A percentile compares a stretch with the other conserved stretches of the same genome.
phyloP scores from a whole-genome alignment of 169 alveolate species.

The Besnoitia besnoiti region DNA sequence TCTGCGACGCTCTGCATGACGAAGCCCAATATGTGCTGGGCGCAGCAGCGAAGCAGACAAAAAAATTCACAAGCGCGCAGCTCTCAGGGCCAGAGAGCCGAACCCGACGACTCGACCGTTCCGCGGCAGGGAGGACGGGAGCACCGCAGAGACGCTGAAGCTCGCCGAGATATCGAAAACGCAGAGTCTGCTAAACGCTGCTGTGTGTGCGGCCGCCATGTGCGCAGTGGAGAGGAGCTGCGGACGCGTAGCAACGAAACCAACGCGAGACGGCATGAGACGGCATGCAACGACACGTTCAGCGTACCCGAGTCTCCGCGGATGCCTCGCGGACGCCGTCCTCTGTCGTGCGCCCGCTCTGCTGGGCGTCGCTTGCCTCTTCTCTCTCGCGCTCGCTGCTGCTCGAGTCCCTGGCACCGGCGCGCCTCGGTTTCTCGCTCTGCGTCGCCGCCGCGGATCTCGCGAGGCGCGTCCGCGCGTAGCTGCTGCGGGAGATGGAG shows the following conservation, averaged over 20 bases:
- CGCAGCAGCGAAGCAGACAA: not conserved
- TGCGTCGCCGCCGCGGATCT: not conserved
- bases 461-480: constrained; percentile 7
- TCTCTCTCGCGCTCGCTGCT: not conserved
- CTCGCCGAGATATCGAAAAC: no score
- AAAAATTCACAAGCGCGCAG: no score
- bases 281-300: no score
- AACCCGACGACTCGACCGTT: no score
- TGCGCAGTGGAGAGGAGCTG: no score
- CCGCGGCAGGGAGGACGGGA: no score
- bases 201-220: no score
- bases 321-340: not conserved
- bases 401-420: not conserved
- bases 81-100: no score
- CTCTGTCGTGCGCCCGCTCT: not conserved
- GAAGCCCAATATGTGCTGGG: constrained; percentile 46
- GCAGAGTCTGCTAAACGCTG: no score
- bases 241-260: no score
- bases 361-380: not conserved
- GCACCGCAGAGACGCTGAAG: no score
- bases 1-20: constrained; percentile 36
- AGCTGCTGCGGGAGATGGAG: not conserved
- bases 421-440: not conserved
- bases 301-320: not conserved
- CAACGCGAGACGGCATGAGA: no score